Conservation (phyloP, 805 yeast species). For the Zygotorulaspora florentina region DNA sequence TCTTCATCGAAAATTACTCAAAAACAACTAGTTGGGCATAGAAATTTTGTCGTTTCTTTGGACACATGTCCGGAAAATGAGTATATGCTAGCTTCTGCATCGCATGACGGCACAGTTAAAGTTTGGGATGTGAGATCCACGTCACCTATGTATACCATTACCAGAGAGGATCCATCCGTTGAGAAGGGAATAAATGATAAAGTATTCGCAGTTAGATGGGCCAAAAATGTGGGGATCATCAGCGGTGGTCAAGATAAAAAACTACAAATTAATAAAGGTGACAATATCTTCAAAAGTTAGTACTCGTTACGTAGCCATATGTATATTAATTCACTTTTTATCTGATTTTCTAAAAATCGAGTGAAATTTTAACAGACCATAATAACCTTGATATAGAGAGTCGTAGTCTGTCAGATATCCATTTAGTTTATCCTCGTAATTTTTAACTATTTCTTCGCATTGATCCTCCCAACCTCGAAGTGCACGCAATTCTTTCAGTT, state of each 20-base stretch:
- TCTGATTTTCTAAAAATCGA: constrained; percentile 10
- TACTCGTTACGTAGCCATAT: constrained; percentile 1
- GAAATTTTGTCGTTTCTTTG: constrained; percentile 81
- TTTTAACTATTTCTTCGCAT: constrained; percentile 29
- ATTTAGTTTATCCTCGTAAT: constrained; percentile 36
- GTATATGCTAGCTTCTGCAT: constrained; percentile 80
- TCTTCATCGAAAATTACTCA: constrained; percentile 56
- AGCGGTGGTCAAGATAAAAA: constrained; percentile 95
- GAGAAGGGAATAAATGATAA: constrained; percentile 49
- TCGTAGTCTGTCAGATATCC: constrained; percentile 65
- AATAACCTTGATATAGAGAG: constrained; percentile 75
- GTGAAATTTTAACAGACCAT: constrained; percentile 51
- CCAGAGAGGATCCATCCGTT: constrained; percentile 56
- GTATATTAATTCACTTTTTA: not conserved
- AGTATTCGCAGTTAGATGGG: constrained; percentile 88
- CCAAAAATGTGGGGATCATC: constrained; percentile 67
- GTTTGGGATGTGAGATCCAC: constrained; percentile 95
- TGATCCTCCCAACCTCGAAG: constrained; percentile 61
- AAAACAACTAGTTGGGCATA: constrained; percentile 81
- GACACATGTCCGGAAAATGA: constrained; percentile 72
- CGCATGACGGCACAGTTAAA: constrained; percentile 94
- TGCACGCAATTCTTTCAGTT: constrained; percentile 49
- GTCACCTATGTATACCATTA: constrained; percentile 73
- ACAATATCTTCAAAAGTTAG: constrained; percentile 30
- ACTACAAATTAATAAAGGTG: constrained; percentile 70